A percentile compares a stretch with the other conserved stretches of the same genome.
These are phyloP conservation scores for Magnolia changhungtana DNA, from an alignment of 164 flowering plant species.

Conservation along the genomic window DNA sequence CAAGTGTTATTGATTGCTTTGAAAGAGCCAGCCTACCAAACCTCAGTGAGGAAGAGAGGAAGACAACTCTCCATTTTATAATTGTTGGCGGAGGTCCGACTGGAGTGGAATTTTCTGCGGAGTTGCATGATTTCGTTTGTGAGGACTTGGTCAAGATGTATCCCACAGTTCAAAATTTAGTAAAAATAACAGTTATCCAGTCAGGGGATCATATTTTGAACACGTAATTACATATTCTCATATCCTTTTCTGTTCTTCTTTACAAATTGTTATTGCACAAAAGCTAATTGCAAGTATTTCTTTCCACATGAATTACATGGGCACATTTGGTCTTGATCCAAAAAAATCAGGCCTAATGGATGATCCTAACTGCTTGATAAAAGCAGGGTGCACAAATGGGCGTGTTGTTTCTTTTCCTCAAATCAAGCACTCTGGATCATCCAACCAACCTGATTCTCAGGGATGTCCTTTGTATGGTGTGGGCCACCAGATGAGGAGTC, in stretches of 20 bases:
- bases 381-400: not conserved
- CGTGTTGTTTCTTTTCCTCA: too few species aligned
- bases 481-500: not conserved
- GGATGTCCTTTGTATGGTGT: not conserved
- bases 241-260: not conserved
- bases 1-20: slow-evolving; percentile 72
- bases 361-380: not conserved
- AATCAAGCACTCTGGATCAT: too few species aligned
- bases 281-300: not conserved
- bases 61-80: slow-evolving; percentile 73
- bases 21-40: slow-evolving; percentile 79
- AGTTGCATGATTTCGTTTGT: slow-evolving; percentile 74
- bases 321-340: not conserved
- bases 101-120: slow-evolving; percentile 97
- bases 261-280: not conserved
- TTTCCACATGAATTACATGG: not conserved
- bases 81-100: slow-evolving; percentile 99
- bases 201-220: slow-evolving; percentile 78
- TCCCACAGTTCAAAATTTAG: slow-evolving; percentile 56
- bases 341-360: not conserved
- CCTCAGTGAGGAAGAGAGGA: slow-evolving; percentile 72
- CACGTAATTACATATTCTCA: slow-evolving; percentile 40
- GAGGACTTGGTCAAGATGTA: slow-evolving; percentile 74
- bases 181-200: slow-evolving; percentile 70
- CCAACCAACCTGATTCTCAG: not conserved